A percentile compares a stretch with the other conserved stretches of the same genome.
These are phyloP conservation scores for Pseudodiploospora longispora DNA, from an alignment of 2,329 filamentous ascomycete species.

Conservation along the genomic window DNA sequence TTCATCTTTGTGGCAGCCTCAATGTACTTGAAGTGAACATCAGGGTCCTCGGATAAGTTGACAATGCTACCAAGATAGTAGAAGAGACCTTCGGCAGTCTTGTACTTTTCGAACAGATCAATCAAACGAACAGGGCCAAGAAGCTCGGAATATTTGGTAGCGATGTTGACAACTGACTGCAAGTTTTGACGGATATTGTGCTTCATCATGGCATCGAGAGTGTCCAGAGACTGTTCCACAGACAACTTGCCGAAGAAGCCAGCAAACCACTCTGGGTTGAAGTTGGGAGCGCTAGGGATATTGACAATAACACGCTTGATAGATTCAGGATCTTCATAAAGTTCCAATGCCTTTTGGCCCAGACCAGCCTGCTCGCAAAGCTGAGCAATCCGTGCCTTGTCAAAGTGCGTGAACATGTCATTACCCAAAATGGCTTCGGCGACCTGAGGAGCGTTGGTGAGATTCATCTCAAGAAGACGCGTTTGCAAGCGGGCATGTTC, in stretches of 20 bases:
- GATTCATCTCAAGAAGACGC: constrained; percentile 92
- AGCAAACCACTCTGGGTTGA: constrained; percentile 85
- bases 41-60: constrained; percentile 88
- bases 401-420: constrained; percentile 97
- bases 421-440: constrained; percentile 97
- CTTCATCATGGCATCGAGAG: constrained; percentile 93
- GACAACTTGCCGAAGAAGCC: constrained; percentile 91
- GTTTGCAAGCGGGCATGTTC: constrained; percentile 94
- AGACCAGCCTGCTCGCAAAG: constrained; percentile 92
- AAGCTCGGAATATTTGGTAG: constrained; percentile 96
- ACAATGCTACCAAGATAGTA: constrained; percentile 98
- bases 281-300: constrained; percentile 72
- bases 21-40: constrained; percentile 99
- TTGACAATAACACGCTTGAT: constrained; percentile 88
- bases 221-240: constrained; percentile 90
- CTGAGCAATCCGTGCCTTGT: constrained; percentile 78
- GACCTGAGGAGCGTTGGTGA: constrained; percentile 92
- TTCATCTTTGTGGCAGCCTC: constrained; percentile 91
- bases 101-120: constrained; percentile 94
- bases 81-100: constrained; percentile 92
- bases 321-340: constrained; percentile 81
- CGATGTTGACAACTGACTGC: constrained; percentile 87
- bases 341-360: constrained; percentile 78
- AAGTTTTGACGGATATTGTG: constrained; percentile 95
- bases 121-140: constrained; percentile 82